Conservation (phyloP, 2,329 filamentous ascomycete genomes). For the Trichoderma citrinoviride region DNA sequence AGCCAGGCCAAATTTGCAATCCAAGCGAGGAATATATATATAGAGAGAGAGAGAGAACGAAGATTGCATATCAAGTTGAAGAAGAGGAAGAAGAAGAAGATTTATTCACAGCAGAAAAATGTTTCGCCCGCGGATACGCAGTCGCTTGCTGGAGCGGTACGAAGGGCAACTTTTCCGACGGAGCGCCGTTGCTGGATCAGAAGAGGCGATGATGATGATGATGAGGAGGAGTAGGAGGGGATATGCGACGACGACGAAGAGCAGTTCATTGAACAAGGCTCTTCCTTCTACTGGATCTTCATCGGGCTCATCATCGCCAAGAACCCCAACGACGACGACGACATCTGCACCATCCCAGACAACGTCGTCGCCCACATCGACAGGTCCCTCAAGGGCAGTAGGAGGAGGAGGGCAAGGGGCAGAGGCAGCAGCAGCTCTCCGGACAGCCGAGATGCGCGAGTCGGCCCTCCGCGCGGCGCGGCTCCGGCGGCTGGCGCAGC, state of each 20-base stretch:
- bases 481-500: conserved; percentile 23
- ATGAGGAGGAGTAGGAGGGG: too few species aligned
- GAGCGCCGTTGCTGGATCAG: background rate
- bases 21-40: background rate
- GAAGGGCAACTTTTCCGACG: background rate
- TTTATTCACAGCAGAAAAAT: background rate
- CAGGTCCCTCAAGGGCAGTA: too few species aligned
- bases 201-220: background rate
- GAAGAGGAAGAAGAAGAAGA: too few species aligned
- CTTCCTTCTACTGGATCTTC: background rate
- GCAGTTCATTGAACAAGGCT: background rate
- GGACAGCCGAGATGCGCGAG: conserved; percentile 27
- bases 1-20: background rate
- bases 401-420: background rate
- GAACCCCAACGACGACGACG: background rate
- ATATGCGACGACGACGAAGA: background rate
- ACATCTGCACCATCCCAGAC: background rate
- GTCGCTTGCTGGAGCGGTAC: background rate
- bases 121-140: conserved; percentile 14
- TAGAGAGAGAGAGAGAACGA: too few species aligned
- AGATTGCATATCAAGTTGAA: too few species aligned
- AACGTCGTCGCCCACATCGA: too few species aligned
- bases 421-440: conserved; percentile 21
- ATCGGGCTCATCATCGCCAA: background rate
- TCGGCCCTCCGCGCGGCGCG: conserved; percentile 28